A percentile compares a stretch with the other conserved stretches of the same genome.
These are phyloP conservation scores for Allomyces arbusculus DNA, from an alignment of 192 early-diverging fungal genomes.

Conservation along the genomic window DNA sequence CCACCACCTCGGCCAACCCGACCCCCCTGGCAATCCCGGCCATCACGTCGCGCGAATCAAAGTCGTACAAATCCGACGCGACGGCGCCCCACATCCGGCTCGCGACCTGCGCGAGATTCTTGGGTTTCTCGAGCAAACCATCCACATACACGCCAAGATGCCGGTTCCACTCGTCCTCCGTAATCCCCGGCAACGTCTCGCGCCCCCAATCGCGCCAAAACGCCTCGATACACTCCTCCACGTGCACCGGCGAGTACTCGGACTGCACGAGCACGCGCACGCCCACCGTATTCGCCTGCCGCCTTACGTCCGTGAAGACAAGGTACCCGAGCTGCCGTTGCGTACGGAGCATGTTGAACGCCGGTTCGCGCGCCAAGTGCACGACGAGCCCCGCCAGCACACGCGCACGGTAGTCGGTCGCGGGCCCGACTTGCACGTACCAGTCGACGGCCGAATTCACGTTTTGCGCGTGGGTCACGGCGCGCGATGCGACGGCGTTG, in stretches of 20 bases:
- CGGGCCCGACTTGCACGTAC: constrained; percentile 59
- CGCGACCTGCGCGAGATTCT: too few relatives aligned
- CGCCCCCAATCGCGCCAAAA: constrained; percentile 32
- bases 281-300: constrained; percentile 53
- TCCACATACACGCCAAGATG: too few relatives aligned
- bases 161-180: too few relatives aligned
- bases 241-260: constrained; percentile 56
- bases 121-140: too few relatives aligned
- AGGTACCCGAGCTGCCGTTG: constrained; percentile 69
- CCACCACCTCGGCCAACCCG: too few relatives aligned
- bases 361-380: constrained; percentile 72
- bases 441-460: constrained; percentile 77
- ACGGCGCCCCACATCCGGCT: too few relatives aligned
- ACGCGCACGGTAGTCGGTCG: constrained; percentile 37
- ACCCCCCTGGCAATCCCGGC: too few relatives aligned
- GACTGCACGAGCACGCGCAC: constrained; percentile 71
- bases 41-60: too few relatives aligned
- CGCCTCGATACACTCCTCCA: constrained; percentile 55
- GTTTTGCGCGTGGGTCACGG: constrained; percentile 55
- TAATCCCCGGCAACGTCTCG: too few relatives aligned
- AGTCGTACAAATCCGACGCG: too few relatives aligned
- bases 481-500: constrained; percentile 24
- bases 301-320: constrained; percentile 49
- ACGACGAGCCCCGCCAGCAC: constrained; percentile 46
- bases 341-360: constrained; percentile 82